Conservation (phyloP, 2,329 filamentous ascomycete genomes). For the Fusarium vanettenii region DNA sequence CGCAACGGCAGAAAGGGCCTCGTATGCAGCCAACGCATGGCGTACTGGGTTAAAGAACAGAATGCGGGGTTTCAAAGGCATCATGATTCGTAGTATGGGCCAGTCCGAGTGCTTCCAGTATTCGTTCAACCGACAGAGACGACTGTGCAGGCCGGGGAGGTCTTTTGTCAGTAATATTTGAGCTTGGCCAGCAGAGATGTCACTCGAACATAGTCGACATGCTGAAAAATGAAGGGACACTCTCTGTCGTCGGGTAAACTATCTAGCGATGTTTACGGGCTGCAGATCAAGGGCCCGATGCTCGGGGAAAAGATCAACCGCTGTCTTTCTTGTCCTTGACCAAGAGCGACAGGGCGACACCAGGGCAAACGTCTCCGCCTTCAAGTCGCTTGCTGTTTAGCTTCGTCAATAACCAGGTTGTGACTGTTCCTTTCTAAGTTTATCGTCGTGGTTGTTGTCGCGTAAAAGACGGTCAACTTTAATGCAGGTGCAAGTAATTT, state of each 20-base stretch:
- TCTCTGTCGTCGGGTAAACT: neutral
- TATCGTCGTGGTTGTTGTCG: too few species aligned
- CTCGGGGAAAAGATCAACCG: neutral
- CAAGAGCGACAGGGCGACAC: neutral
- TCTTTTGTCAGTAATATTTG: neutral
- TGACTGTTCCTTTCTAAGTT: too few species aligned
- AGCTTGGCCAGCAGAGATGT: neutral
- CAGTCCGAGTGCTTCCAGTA: neutral
- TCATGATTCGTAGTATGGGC: neutral
- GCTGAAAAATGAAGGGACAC: neutral
- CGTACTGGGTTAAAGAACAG: slow-evolving; percentile 39
- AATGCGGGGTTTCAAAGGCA: slow-evolving; percentile 27
- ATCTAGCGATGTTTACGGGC: neutral
- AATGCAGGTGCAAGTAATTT: too few species aligned
- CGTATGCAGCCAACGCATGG: slow-evolving; percentile 22
- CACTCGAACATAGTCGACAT: neutral
- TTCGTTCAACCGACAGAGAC: neutral
- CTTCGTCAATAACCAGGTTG: too few species aligned
- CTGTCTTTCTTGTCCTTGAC: neutral
- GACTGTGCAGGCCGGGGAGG: neutral
- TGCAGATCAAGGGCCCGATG: neutral
- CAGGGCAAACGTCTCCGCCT: too few species aligned
- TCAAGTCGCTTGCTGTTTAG: too few species aligned
- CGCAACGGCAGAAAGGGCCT: slow-evolving; percentile 21
- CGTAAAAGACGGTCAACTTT: too few species aligned